These are phyloP conservation scores for Pseudopediastrum boryanum DNA, from an alignment of 139 green algal species.

Conservation along the genomic window DNA sequence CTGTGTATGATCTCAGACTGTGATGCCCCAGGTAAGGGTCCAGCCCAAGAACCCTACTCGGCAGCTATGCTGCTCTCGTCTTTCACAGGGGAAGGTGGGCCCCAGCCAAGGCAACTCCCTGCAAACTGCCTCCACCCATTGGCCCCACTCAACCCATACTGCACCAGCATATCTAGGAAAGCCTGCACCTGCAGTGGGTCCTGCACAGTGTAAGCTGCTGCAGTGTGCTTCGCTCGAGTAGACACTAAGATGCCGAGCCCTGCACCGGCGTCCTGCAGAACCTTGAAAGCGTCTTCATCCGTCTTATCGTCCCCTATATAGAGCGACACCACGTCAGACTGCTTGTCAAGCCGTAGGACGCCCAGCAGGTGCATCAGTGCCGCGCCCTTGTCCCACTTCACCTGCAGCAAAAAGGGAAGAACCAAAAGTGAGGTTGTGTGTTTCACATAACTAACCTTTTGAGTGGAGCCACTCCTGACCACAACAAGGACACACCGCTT, in stretches of 20 bases:
- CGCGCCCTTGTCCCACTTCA: constrained; percentile 97
- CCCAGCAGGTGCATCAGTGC: constrained; percentile 91
- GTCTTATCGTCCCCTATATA: constrained; percentile 98
- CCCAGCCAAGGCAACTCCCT: constrained; percentile 40
- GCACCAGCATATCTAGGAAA: constrained; percentile 57
- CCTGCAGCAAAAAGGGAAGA: constrained; percentile 39
- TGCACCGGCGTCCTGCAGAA: constrained; percentile 50
- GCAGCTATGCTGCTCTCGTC: no score
- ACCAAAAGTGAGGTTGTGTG: no score
- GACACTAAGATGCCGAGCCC: constrained; percentile 86
- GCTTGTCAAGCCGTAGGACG: constrained; percentile 67
- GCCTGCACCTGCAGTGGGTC: constrained; percentile 74
- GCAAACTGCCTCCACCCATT: constrained; percentile 50
- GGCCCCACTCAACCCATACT: constrained; percentile 30
- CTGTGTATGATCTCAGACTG: no score
- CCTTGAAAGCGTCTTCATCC: constrained; percentile 96
- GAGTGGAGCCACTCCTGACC: no score
- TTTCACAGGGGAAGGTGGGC: no score
- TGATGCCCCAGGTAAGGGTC: no score
- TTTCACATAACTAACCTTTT: no score
- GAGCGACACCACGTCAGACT: constrained; percentile 76
- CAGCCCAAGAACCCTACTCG: no score
- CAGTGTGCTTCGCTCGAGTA: constrained; percentile 78
- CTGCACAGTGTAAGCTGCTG: constrained; percentile 72
- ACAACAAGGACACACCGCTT: no score